Evolutionary conservation across 345 rosid species (phyloP).

Genomic region (Salix caprea): DNA sequence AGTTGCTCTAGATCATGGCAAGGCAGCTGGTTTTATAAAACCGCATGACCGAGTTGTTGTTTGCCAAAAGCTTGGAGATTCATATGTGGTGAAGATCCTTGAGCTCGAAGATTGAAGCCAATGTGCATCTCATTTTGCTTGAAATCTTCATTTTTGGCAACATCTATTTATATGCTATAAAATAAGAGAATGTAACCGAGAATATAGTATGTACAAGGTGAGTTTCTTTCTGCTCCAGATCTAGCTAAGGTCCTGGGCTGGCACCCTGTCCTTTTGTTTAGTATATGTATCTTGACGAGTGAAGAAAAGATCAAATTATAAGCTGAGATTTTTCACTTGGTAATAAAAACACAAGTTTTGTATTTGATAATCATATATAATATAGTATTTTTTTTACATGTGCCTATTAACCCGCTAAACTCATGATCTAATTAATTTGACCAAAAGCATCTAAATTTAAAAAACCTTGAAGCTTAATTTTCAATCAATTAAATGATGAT

Average conservation of each 20-base stretch:
- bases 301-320: too few relatives aligned
- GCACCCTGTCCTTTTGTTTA: background rate
- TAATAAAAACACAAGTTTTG: too few relatives aligned
- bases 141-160: background rate
- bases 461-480: too few relatives aligned
- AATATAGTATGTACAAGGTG: background rate
- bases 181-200: background rate
- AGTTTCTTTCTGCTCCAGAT: background rate
- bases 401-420: too few relatives aligned
- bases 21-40: constrained; percentile 47
- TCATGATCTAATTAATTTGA: too few relatives aligned
- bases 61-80: constrained; percentile 60
- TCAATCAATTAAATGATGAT: too few relatives aligned
- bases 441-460: too few relatives aligned
- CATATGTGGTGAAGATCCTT: constrained; percentile 58
- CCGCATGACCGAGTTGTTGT: constrained; percentile 56
- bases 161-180: background rate
- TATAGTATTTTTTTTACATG: too few relatives aligned
- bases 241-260: background rate
- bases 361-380: too few relatives aligned
- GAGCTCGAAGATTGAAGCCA: constrained; percentile 48
- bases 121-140: background rate
- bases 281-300: too few relatives aligned
- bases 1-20: constrained; percentile 63
- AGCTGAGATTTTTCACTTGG: too few relatives aligned